Evolutionary conservation across 140 eudicot species (phyloP).

Genomic region (Bidens hawaiensis): DNA sequence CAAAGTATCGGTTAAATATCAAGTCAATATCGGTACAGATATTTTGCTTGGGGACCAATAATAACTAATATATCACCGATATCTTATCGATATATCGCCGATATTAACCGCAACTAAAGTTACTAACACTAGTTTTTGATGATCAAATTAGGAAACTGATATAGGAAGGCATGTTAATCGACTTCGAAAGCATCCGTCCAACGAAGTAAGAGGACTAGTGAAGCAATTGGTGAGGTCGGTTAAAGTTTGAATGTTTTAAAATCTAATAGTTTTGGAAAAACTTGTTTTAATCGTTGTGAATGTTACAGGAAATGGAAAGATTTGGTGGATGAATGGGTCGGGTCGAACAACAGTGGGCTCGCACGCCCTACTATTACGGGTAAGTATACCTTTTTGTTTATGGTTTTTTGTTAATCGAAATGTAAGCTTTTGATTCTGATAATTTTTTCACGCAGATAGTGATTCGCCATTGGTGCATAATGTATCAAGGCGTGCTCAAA

Average conservation of each 20-base stretch:
- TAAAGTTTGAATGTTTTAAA: background rate
- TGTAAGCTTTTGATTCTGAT: background rate
- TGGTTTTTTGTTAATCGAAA: too few relatives aligned
- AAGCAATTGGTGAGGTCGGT: slow-evolving; percentile 64
- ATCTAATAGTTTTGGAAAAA: background rate
- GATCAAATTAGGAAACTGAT: slow-evolving; percentile 54
- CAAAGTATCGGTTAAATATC: too few relatives aligned
- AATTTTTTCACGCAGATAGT: slow-evolving; percentile 47
- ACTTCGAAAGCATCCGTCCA: slow-evolving; percentile 59
- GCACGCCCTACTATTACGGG: slow-evolving; percentile 50
- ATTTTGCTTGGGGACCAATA: too few relatives aligned
- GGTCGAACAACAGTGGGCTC: slow-evolving; percentile 35
- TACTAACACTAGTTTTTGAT: background rate
- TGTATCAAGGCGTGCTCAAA: slow-evolving; percentile 39
- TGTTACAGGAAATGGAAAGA: slow-evolving; percentile 82
- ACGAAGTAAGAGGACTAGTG: slow-evolving; percentile 58
- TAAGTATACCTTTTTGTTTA: slow-evolving; percentile 11
- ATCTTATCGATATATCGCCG: too few relatives aligned
- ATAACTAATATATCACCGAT: too few relatives aligned
- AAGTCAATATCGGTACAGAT: too few relatives aligned
- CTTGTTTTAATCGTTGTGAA: slow-evolving; percentile 12
- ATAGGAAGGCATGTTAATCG: slow-evolving; percentile 76
- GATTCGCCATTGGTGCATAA: slow-evolving; percentile 69
- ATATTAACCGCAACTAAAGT: too few relatives aligned
- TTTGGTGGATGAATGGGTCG: slow-evolving; percentile 97